Evolutionary conservation across 2,329 filamentous ascomycete species (phyloP).

Genomic region (Cytospora paraplurivora): DNA sequence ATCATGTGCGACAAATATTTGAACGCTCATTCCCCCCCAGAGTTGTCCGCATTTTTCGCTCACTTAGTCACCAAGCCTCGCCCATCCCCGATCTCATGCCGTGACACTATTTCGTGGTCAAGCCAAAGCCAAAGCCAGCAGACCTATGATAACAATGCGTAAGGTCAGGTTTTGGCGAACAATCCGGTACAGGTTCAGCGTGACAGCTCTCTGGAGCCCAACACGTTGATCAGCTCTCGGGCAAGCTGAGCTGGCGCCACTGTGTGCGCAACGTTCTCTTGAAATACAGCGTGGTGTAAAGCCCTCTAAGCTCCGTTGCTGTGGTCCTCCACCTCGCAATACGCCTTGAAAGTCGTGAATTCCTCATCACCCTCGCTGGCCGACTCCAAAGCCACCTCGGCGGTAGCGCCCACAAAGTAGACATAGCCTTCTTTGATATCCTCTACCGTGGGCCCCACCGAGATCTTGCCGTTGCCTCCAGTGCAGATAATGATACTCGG

Average conservation of each 20-base stretch:
- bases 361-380: slow-evolving; percentile 58
- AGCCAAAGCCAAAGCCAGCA: background rate
- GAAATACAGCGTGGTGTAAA: background rate
- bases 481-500: slow-evolving; percentile 95
- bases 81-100: background rate
- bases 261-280: background rate
- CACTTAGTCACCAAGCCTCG: background rate
- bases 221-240: background rate
- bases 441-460: slow-evolving; percentile 79
- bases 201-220: background rate
- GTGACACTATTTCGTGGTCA: background rate
- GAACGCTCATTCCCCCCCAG: background rate
- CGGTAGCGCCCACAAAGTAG: slow-evolving; percentile 85
- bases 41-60: background rate
- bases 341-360: slow-evolving; percentile 89
- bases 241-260: background rate
- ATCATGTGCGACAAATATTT: background rate
- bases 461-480: slow-evolving; percentile 77
- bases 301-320: slow-evolving; percentile 43
- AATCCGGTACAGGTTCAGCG: background rate
- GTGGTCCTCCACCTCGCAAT: slow-evolving; percentile 74
- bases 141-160: too few relatives aligned
- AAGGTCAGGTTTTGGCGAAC: too few relatives aligned
- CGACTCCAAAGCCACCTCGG: slow-evolving; percentile 78
- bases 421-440: slow-evolving; percentile 74